Percentiles rank a stretch among this genome's conserved stretches.
phyloP scores from a whole-genome alignment of 768 basidiomycete genomes.

The Boletus subcaerulescens region DNA sequence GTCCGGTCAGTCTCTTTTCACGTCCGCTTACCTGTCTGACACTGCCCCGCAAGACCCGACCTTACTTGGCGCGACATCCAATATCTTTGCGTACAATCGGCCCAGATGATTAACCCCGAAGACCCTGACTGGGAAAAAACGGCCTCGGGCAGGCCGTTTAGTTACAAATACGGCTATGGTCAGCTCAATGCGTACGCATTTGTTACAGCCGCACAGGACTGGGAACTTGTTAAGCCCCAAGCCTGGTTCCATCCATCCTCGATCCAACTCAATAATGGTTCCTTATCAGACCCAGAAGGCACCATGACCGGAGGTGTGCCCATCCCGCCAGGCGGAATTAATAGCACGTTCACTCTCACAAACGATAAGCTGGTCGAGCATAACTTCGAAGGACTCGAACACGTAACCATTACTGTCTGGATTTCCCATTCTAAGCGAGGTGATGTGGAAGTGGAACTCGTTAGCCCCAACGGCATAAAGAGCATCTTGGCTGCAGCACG shows the following conservation, averaged over 20 bases:
- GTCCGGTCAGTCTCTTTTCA: slow-evolving; percentile 55
- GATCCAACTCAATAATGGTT: slow-evolving; percentile 61
- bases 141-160: slow-evolving; percentile 47
- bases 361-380: slow-evolving; percentile 60
- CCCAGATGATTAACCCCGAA: slow-evolving; percentile 74
- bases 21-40: slow-evolving; percentile 10
- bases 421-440: slow-evolving; percentile 85
- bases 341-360: slow-evolving; percentile 62
- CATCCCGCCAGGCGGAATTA: slow-evolving; percentile 65
- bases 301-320: slow-evolving; percentile 60
- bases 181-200: slow-evolving; percentile 79
- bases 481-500: slow-evolving; percentile 81
- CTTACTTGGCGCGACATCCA: slow-evolving; percentile 97
- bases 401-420: slow-evolving; percentile 90
- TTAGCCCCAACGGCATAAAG: slow-evolving; percentile 80
- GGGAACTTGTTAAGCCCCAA: slow-evolving; percentile 92
- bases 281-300: slow-evolving; percentile 43
- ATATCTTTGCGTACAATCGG: slow-evolving; percentile 77
- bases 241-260: slow-evolving; percentile 81
- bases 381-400: slow-evolving; percentile 89
- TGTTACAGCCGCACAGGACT: slow-evolving; percentile 75
- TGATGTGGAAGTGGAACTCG: slow-evolving; percentile 88
- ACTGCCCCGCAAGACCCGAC: slow-evolving; percentile 61
- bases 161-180: slow-evolving; percentile 97
- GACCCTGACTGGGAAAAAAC: slow-evolving; percentile 95